Evolutionary conservation across 257 asterid species (phyloP).

Genomic region (Verbascum thapsus): DNA sequence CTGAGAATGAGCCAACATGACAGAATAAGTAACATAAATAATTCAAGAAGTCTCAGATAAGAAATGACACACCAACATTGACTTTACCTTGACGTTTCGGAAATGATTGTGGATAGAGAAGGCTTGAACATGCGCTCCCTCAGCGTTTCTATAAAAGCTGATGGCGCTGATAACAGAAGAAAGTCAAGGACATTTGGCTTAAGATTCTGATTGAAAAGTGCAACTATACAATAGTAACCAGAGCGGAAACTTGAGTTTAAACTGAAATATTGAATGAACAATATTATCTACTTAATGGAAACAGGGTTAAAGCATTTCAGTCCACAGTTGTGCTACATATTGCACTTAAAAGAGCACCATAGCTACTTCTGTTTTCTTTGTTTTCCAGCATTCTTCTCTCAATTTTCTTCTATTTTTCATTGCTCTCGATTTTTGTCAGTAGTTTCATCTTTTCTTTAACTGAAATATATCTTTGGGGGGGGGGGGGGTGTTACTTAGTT

Average conservation of each 20-base stretch:
- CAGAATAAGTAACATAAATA: slow-evolving; percentile 29
- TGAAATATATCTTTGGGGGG: too few species aligned
- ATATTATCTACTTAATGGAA: slow-evolving; percentile 8
- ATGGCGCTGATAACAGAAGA: slow-evolving; percentile 66
- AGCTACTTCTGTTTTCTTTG: too few species aligned
- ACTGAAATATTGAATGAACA: too few species aligned
- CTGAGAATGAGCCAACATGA: slow-evolving; percentile 46
- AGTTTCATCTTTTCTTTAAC: too few species aligned
- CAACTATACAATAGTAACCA: too few species aligned
- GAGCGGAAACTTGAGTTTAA: too few species aligned
- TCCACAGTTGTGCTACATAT: not conserved
- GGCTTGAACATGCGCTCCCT: slow-evolving; percentile 97
- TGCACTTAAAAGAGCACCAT: too few species aligned
- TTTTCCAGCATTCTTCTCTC: too few species aligned
- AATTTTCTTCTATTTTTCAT: too few species aligned
- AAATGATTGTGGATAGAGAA: slow-evolving; percentile 70
- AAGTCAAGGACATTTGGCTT: not conserved
- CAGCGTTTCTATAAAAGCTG: slow-evolving; percentile 78
- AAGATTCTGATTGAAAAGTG: too few species aligned
- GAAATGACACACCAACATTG: slow-evolving; percentile 21
- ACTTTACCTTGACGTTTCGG: slow-evolving; percentile 69
- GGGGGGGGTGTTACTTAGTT: too few species aligned
- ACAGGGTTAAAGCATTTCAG: not conserved
- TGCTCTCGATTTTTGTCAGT: too few species aligned
- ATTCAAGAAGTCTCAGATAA: slow-evolving; percentile 13